Conservation (phyloP, 495 filamentous ascomycete genomes). For the Glonium stellatum region DNA sequence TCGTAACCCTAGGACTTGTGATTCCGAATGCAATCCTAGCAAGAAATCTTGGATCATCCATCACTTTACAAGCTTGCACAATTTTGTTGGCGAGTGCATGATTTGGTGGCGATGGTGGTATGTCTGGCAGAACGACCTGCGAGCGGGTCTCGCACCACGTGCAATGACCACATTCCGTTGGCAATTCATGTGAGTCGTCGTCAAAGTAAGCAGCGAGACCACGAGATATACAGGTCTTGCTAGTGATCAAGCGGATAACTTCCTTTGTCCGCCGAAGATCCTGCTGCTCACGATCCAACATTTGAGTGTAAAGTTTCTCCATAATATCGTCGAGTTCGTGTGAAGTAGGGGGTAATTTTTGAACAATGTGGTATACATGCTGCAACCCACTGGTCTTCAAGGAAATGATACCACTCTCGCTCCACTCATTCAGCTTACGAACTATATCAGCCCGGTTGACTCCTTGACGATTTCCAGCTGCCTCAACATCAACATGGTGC, state of each 20-base stretch:
- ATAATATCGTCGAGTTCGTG: constrained; percentile 38
- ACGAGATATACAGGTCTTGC: constrained; percentile 38
- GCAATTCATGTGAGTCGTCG: constrained; percentile 40
- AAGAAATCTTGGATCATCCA: constrained; percentile 51
- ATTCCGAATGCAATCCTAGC: constrained; percentile 54
- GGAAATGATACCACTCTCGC: constrained; percentile 40
- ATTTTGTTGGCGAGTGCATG: constrained; percentile 35
- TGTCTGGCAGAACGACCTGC: constrained; percentile 32
- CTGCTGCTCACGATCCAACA: constrained; percentile 44
- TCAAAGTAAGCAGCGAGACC: constrained; percentile 50
- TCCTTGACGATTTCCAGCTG: constrained; percentile 12
- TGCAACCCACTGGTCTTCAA: constrained; percentile 44
- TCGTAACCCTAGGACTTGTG: constrained; percentile 43
- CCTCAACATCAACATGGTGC: constrained; percentile 44
- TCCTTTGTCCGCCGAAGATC: constrained; percentile 42
- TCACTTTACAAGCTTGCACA: constrained; percentile 34
- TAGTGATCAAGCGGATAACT: constrained; percentile 47
- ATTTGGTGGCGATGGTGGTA: constrained; percentile 32
- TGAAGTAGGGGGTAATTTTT: constrained; percentile 38
- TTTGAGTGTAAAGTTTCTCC: constrained; percentile 41
- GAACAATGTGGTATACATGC: constrained; percentile 44
- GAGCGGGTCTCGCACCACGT: constrained; percentile 44
- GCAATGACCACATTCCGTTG: constrained; percentile 46
- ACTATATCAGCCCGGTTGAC: constrained; percentile 41
- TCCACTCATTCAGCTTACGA: constrained; percentile 45